phyloP scores from a whole-genome alignment of 805 yeast genomes.

The Jamesozyma hellenica region DNA sequence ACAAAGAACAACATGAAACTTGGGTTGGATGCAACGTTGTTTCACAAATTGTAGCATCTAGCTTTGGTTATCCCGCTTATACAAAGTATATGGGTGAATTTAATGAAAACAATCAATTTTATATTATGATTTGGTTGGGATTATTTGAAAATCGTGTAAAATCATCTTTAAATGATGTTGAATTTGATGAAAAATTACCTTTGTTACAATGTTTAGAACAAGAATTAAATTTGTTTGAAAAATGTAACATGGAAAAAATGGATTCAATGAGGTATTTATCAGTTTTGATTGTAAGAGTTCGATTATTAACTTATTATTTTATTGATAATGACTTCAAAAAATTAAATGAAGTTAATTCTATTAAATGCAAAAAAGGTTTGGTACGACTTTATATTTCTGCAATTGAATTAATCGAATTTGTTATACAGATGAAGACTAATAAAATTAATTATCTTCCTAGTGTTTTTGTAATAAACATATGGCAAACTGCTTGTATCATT shows the following conservation, averaged over 20 bases:
- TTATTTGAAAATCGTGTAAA: not conserved
- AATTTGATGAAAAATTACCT: not conserved
- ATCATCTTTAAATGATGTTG: not conserved
- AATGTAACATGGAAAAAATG: too few species aligned
- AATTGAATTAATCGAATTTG: slow-evolving; percentile 55
- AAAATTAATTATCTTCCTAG: slow-evolving; percentile 66
- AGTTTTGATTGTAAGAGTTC: not conserved
- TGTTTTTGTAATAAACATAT: slow-evolving; percentile 64
- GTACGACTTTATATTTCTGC: slow-evolving; percentile 53
- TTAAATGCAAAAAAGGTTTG: not conserved
- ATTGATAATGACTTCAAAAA: not conserved
- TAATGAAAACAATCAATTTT: not conserved
- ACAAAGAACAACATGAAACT: slow-evolving; percentile 59
- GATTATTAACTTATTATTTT: not conserved
- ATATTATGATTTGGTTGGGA: not conserved
- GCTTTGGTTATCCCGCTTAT: slow-evolving; percentile 91
- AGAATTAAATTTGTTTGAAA: not conserved
- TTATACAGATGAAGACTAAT: slow-evolving; percentile 44
- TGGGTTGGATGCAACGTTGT: slow-evolving; percentile 92
- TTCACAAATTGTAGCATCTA: slow-evolving; percentile 78
- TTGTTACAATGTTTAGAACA: not conserved
- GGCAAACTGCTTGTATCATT: slow-evolving; percentile 86
- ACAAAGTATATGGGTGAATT: slow-evolving; percentile 27
- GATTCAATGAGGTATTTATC: not conserved
- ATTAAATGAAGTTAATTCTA: not conserved